Base-by-base conservation (phyloP, 495 filamentous ascomycete species). In the Tuber brumale region DNA sequence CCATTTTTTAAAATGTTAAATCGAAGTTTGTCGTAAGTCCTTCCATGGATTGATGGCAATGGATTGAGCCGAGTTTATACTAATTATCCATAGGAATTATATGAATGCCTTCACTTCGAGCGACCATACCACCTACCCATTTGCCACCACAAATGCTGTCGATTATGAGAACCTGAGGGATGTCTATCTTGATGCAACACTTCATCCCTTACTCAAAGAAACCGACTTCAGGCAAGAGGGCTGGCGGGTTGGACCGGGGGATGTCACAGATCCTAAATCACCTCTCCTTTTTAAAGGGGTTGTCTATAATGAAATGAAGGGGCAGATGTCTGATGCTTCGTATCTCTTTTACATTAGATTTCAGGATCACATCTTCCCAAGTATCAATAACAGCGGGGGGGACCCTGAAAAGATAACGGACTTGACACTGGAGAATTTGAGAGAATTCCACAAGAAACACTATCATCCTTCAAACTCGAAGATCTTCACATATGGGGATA, bases 1-100 rank as follows among this genome's bases (percentile, higher is more conserved):
- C 95, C 95, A 0, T 99, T 99, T 87, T 98, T 99, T 86, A 99
- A 98, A 88, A 99, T 99, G 95, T 89, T 99, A 42, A 96, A 95
- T 21, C 91, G 95, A 71, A 97, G 95, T 39, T 89, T 99, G 4
- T 97, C 95, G 61, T 81, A 77, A 45, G 79, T 76, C 44, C 27
- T 51, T 51, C 37, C 3, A 66, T 35, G 10, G 27, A 57, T 57
- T 10, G 9, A 14, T 27, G 48, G 48, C 3, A 69, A 69, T 46
- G 37, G 31, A 14, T 41, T 57, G 18, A 48, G 3, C 18, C 42
- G n/a, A n/a, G n/a, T 18, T 31, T 39, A 37, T 41, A 35, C 37
- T 61, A 69, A 27, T 35, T 66, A 23, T 31, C 70, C 23, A 31
- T 21, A 81, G 79, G 57, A 99, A 97, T 84, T 98, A 97, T 83